Evolutionary conservation across 768 basidiomycete genomes (phyloP).

Genomic region (Daedaleopsis nitida): DNA sequence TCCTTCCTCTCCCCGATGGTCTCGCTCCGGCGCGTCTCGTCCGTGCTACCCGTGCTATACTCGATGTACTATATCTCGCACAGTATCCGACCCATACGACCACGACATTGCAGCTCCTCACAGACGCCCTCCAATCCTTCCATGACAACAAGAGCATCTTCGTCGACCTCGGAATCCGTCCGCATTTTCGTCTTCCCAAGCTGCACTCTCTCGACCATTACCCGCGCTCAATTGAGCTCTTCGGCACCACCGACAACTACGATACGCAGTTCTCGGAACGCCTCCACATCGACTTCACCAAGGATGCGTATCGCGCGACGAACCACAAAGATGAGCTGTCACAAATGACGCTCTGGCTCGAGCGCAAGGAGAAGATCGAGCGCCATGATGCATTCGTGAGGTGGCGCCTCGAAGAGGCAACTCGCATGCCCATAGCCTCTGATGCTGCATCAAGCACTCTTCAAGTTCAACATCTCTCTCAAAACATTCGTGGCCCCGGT

Average conservation of each 20-base stretch:
- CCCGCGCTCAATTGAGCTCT: constrained; percentile 8
- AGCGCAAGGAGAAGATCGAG: constrained; percentile 15
- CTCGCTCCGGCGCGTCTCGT: constrained; percentile 10
- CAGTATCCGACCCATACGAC: constrained; percentile 24
- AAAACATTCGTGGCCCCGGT: too few species aligned
- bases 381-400: constrained; percentile 9
- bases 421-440: neutral
- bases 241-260: constrained; percentile 26
- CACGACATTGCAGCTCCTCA: constrained; percentile 13
- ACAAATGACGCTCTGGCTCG: constrained; percentile 22
- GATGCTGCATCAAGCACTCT: neutral
- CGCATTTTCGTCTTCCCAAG: constrained; percentile 28
- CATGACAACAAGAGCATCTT: constrained; percentile 28
- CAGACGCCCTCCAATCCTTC: constrained; percentile 16
- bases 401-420: constrained; percentile 8
- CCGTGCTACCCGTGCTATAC: constrained; percentile 18
- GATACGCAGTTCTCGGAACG: constrained; percentile 30
- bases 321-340: constrained; percentile 16
- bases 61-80: constrained; percentile 31
- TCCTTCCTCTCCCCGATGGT: constrained; percentile 14
- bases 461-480: neutral
- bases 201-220: constrained; percentile 27
- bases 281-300: constrained; percentile 47
- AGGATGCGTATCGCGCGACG: constrained; percentile 29
- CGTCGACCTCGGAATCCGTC: constrained; percentile 21